Conservation (phyloP, 2,329 filamentous ascomycete genomes). For the Torrubiellomyces zombiae region DNA sequence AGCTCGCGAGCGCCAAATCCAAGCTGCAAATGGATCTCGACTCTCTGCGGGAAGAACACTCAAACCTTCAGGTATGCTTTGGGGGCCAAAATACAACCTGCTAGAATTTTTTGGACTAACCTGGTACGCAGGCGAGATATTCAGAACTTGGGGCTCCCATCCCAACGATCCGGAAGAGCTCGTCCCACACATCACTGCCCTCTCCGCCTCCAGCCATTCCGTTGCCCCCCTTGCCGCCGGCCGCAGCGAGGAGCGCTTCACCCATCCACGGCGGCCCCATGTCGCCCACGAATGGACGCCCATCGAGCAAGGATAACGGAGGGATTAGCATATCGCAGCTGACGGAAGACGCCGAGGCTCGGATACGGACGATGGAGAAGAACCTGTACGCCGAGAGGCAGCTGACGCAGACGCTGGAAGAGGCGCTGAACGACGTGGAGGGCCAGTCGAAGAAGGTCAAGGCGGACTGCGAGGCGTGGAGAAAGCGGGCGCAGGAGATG, state of each 20-base stretch:
- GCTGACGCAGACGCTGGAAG: conserved; percentile 84
- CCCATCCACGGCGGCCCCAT: conserved; percentile 26
- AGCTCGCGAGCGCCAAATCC: conserved; percentile 49
- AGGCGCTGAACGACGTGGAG: conserved; percentile 88
- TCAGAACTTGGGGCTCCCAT: too few relatives aligned
- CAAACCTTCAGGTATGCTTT: conserved; percentile 54
- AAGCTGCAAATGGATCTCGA: conserved; percentile 55
- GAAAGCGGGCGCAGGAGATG: conserved; percentile 63
- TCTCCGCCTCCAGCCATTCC: conserved; percentile 92
- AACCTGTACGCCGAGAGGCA: conserved; percentile 92
- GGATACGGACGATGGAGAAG: conserved; percentile 92
- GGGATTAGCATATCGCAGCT: conserved; percentile 56
- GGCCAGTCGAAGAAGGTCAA: conserved; percentile 83
- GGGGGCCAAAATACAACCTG: conserved; percentile 43
- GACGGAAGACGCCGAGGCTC: conserved; percentile 86
- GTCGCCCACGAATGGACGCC: conserved; percentile 44
- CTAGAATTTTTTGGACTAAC: too few relatives aligned
- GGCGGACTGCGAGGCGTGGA: conserved; percentile 77
- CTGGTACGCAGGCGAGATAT: too few relatives aligned
- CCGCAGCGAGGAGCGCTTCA: conserved; percentile 28
- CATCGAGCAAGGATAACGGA: conserved; percentile 64
- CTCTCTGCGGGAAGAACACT: conserved; percentile 50
- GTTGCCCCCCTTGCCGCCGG: conserved; percentile 71
- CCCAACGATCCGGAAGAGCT: conserved; percentile 69
- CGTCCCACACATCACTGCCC: conserved; percentile 67